Evolutionary conservation across 2,329 filamentous ascomycete species (phyloP).

Genomic region (Pseudogymnoascus sp.): DNA sequence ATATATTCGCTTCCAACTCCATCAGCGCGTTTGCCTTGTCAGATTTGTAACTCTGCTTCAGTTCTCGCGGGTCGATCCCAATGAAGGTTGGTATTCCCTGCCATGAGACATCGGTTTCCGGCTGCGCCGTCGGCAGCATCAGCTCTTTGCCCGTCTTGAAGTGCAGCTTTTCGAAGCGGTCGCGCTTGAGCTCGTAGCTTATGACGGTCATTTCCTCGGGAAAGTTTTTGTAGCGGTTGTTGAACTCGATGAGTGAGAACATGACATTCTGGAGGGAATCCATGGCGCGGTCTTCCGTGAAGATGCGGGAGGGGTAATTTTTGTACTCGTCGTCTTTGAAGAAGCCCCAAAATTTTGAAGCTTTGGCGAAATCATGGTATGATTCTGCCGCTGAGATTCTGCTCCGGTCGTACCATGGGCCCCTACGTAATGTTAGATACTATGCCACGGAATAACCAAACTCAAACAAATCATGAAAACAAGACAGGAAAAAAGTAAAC

Average conservation of each 20-base stretch:
- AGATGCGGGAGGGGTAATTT: background rate
- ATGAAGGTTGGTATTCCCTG: background rate
- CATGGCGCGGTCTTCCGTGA: background rate
- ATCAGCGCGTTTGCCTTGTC: background rate
- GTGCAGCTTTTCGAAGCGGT: constrained; percentile 19
- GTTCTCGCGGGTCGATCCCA: background rate
- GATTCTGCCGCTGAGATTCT: background rate
- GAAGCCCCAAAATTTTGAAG: background rate
- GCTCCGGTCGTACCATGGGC: background rate
- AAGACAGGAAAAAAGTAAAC: background rate
- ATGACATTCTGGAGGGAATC: background rate
- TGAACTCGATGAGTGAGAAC: background rate
- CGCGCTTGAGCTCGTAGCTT: constrained; percentile 2
- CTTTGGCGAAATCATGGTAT: background rate
- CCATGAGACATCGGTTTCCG: background rate
- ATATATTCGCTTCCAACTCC: background rate
- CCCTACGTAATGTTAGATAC: background rate
- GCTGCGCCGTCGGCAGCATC: background rate
- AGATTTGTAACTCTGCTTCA: background rate
- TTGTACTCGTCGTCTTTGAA: background rate
- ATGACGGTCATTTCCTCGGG: background rate
- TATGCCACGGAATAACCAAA: background rate
- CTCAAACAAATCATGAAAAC: background rate
- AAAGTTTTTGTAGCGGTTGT: background rate
- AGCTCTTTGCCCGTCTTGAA: constrained; percentile 29